Percentiles rank a stretch among this genome's conserved stretches.
Conservation (phyloP, 208 protist genomes). For the Acanthamoeba royreba region DNA sequence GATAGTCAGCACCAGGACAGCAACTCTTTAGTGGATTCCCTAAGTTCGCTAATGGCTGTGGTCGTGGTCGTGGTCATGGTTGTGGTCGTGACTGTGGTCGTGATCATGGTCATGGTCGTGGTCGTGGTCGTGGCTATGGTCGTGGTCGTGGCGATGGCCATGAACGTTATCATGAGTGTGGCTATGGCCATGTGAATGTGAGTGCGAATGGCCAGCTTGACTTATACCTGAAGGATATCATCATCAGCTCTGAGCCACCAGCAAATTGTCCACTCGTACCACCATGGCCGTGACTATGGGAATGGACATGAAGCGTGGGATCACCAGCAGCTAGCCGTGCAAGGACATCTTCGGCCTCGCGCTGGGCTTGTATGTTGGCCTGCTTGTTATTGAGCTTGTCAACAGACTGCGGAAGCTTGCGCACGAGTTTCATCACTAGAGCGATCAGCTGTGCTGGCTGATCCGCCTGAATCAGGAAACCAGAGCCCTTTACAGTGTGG, state of each 20-base stretch:
- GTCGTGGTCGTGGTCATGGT: not conserved
- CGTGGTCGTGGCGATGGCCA: not conserved
- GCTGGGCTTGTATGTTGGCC: not conserved
- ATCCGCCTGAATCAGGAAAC: not conserved
- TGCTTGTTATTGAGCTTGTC: conserved; percentile 31
- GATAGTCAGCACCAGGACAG: too few species aligned
- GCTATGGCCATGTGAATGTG: too few species aligned
- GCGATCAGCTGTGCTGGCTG: not conserved
- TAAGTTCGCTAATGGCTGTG: too few species aligned
- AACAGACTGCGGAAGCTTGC: not conserved
- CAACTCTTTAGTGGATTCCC: too few species aligned
- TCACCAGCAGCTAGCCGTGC: not conserved
- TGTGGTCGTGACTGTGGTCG: not conserved
- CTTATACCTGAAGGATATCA: not conserved
- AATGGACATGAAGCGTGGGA: not conserved
- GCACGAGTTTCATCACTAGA: not conserved
- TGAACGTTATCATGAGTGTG: not conserved
- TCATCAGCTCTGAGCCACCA: too few species aligned
- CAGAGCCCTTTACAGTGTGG: not conserved
- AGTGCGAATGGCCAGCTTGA: too few species aligned
- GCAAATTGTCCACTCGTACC: not conserved
- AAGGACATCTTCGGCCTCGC: not conserved
- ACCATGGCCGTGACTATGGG: not conserved
- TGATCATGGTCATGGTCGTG: not conserved
- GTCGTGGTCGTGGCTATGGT: not conserved